Percentiles rank a stretch among this genome's conserved stretches.
Evolutionary conservation across 768 basidiomycete genomes (phyloP).

Genomic region (Mycena crocata): DNA sequence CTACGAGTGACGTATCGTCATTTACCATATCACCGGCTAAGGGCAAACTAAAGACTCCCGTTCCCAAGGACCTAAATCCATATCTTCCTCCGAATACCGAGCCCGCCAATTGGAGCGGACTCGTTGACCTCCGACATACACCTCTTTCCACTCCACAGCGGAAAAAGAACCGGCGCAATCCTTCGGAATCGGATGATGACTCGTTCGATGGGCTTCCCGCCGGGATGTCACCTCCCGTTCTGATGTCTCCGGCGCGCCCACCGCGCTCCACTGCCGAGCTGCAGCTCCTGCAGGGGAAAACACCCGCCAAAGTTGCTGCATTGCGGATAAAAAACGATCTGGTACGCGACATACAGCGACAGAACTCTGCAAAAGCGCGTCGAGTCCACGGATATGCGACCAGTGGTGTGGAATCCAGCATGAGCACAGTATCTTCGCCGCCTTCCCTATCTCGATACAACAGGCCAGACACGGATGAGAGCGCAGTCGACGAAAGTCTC

Average conservation of each 20-base stretch:
- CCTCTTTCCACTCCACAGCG: slow-evolving; percentile 60
- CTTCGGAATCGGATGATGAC: slow-evolving; percentile 56
- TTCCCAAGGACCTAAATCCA: slow-evolving; percentile 66
- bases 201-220: slow-evolving; percentile 65
- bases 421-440: slow-evolving; percentile 76
- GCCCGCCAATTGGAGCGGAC: slow-evolving; percentile 73
- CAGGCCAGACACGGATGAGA: slow-evolving; percentile 56
- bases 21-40: slow-evolving; percentile 47
- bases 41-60: slow-evolving; percentile 67
- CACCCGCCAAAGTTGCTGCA: slow-evolving; percentile 80
- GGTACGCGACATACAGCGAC: slow-evolving; percentile 63
- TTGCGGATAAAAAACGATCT: slow-evolving; percentile 75
- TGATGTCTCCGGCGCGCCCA: slow-evolving; percentile 68
- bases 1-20: slow-evolving; percentile 50
- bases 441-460: slow-evolving; percentile 79
- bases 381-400: slow-evolving; percentile 41
- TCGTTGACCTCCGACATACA: slow-evolving; percentile 77
- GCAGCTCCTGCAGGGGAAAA: slow-evolving; percentile 63
- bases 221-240: slow-evolving; percentile 68
- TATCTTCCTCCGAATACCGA: slow-evolving; percentile 65
- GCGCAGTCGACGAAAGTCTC: slow-evolving; percentile 66
- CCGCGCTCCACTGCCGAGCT: slow-evolving; percentile 61
- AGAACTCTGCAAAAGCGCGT: slow-evolving; percentile 44
- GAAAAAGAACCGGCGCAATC: slow-evolving; percentile 43
- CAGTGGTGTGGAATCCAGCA: slow-evolving; percentile 65